Evolutionary conservation across 2,329 filamentous ascomycete genomes (phyloP).

Genomic region (Beauveria sp.): DNA sequence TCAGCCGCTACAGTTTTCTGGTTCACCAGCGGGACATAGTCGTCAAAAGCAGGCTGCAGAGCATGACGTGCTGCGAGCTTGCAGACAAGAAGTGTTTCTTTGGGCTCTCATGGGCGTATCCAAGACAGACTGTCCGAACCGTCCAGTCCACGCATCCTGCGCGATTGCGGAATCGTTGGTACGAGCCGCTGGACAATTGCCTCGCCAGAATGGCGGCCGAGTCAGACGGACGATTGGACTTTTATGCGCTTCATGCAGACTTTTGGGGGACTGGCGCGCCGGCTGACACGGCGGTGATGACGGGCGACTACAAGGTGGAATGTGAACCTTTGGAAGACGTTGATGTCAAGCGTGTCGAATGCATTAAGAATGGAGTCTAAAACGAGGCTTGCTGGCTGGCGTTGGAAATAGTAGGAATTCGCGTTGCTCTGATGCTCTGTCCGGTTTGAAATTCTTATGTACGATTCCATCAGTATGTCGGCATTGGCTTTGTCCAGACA

Average conservation of each 20-base stretch:
- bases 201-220: conserved; percentile 9
- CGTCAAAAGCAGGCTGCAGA: conserved; percentile 6
- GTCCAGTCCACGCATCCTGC: neutral
- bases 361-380: neutral
- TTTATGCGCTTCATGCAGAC: neutral
- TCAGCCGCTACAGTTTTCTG: conserved; percentile 17
- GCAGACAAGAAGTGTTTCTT: conserved; percentile 5
- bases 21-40: conserved; percentile 17
- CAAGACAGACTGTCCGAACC: neutral
- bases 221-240: neutral
- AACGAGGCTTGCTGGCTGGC: neutral
- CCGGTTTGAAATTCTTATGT: too few relatives aligned
- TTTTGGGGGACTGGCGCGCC: conserved; percentile 2
- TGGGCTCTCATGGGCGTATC: neutral
- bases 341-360: neutral
- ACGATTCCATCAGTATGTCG: too few relatives aligned
- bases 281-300: neutral
- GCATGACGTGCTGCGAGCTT: neutral
- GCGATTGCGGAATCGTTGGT: conserved; percentile 13
- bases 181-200: conserved; percentile 12
- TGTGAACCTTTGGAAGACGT: neutral
- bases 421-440: neutral
- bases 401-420: neutral
- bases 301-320: neutral
- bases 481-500: too few relatives aligned